phyloP scores from a whole-genome alignment of 768 basidiomycete species.

The Roridomyces roridus region DNA sequence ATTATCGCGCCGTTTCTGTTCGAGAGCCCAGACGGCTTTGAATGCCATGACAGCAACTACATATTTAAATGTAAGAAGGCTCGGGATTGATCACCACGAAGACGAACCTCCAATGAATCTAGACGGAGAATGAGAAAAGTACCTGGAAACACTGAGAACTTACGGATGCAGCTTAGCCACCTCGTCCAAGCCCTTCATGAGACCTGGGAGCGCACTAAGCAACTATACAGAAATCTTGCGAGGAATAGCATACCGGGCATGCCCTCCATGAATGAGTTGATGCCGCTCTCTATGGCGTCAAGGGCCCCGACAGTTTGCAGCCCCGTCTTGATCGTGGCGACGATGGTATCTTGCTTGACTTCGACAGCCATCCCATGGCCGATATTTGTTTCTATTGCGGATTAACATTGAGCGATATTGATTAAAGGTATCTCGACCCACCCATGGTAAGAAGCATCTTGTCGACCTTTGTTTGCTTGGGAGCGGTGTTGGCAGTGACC shows the following conservation, averaged over 20 bases:
- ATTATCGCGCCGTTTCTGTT: conserved; percentile 44
- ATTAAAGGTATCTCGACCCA: no score
- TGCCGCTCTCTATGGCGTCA: conserved; percentile 18
- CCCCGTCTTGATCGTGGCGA: background rate
- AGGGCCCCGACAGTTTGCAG: conserved; percentile 1
- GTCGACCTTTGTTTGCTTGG: conserved; percentile 15
- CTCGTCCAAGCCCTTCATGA: conserved; percentile 33
- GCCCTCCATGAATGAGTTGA: conserved; percentile 27
- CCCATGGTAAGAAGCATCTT: conserved; percentile 7
- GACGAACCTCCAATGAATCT: conserved; percentile 14
- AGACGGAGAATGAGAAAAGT: background rate
- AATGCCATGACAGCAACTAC: conserved; percentile 23
- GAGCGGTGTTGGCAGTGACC: conserved; percentile 14
- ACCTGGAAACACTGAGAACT: background rate
- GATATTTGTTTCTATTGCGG: background rate
- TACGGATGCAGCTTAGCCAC: conserved; percentile 34
- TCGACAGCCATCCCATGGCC: conserved; percentile 5
- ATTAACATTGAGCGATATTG: no score
- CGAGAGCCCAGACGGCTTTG: conserved; percentile 41
- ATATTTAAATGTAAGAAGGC: no score
- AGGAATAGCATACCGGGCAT: conserved; percentile 24
- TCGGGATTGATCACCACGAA: no score
- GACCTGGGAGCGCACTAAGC: no score
- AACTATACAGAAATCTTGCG: no score
- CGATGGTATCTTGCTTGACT: background rate